Evolutionary conservation across 352 stramenopile genomes (phyloP), one percentile per base, ranked within the genome.

Genomic region (Globisporangium spiculum): DNA sequence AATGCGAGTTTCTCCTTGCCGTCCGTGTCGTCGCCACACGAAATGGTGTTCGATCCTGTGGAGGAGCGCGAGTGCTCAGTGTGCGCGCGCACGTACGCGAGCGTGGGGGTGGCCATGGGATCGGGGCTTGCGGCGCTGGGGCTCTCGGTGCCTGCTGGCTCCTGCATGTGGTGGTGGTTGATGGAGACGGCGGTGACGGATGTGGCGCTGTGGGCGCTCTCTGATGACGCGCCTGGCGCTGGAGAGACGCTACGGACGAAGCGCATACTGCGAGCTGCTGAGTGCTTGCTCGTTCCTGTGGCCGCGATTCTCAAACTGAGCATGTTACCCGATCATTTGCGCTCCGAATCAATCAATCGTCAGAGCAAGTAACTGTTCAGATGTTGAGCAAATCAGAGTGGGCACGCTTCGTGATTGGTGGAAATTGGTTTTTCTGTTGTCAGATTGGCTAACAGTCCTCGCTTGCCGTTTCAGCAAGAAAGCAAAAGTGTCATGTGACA

Each of bases 1-100:
- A 46, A 34, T 9, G 30, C 5, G 3, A 58, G 41, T 60, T 71
- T 75, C 48, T 58, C 24, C 14, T 70, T 72, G 41, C 57, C 66
- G n/a, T 32, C 69, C 12, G 63, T n/a, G 57, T 70, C 56, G 55
- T 70, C 68, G 0, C 26, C 44, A 38, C 48, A 53, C 32, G 67
- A 66, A 10, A 60, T 34, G 12, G 4, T 4, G 16, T 52, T 52
- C 4, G n/a, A 26, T n/a, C 6, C 26, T 0, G 55, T 53, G 5
- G 50, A 66, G 7, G 60, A 24, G 20, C 18, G 36, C 27, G 52
- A 38, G n/a, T 30, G 55, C 8, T 24, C 20, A n/a, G 18, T 20
- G 7, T 32, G 53, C 55, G 46, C 57, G 24, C 53, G 52, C 53
- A 63, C 22, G 53, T 71, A 71, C 7, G 36, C 38, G 30, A 71